Base-by-base conservation (phyloP, 2,329 filamentous ascomycete genomes). In the Beauveria brongniartii region DNA sequence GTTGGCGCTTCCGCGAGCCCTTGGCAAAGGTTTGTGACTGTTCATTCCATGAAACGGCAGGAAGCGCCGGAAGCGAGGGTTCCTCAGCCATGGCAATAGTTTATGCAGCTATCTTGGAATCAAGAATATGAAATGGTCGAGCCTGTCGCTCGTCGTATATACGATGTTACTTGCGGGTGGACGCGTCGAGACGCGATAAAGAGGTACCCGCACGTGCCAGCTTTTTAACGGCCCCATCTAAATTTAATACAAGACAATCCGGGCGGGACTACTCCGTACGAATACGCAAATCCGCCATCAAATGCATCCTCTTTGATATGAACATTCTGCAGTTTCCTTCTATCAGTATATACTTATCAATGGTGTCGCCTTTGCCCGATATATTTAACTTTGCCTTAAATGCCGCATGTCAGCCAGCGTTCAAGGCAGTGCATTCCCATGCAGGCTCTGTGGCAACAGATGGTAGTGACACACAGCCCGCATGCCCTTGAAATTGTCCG, bases 401-500 rank as follows among this genome's bases (percentile, higher is more conserved):
- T 30, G 24, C 2, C 5, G 20, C 34, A 40, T 7, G 5, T 14
- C 46, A 28, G 20, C 18, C 40, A n/a, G 18, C 24, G 12, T 24
- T 12, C 9, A 43, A 46, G n/a, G 18, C 43, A n/a, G 20, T 20
- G 20, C 10, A 24, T 26, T 14, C 12, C 48, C 14, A 48, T 50
- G 50, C 50, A 55, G 18, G 58, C 47, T 1, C 3, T 54, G 12
- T 72, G 70, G 70, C 53, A 55, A 14, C 62, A 58, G 40, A 62
- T 68, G 22, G 67, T 70, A 34, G 60, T 59, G 28, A 62, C 60
- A 12, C 65, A 74, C 63, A 65, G 69, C 37, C 68, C 70, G 9
- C 64, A 70, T 58, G 58, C 63, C 55, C 71, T 80, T 62, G 76
- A 81, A 57, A 67, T 80, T 43, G 68, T 70, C 20, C 78, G 78